These are phyloP conservation scores for Theileria annulata DNA, from an alignment of 169 alveolate species.

Conservation along the genomic window DNA sequence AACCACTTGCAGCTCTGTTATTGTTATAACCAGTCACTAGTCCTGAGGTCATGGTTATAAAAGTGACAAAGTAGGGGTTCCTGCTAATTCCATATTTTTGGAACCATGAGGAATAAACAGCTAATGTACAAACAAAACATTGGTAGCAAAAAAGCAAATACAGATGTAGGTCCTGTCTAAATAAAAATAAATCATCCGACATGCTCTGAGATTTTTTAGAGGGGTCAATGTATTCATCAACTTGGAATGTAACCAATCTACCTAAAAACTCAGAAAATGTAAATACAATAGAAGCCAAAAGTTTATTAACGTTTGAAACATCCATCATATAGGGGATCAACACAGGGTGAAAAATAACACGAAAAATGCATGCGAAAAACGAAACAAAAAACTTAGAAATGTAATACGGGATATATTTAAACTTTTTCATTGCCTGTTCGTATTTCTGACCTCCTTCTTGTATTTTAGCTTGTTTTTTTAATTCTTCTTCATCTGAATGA, in stretches of 20 bases:
- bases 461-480: neutral
- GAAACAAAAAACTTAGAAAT: slow-evolving; percentile 2
- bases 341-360: slow-evolving; percentile 1
- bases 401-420: neutral
- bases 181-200: neutral
- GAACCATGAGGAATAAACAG: slow-evolving; percentile 3
- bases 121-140: neutral
- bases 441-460: neutral
- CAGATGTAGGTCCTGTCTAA: neutral
- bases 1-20: neutral
- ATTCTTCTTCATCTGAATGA: neutral
- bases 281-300: slow-evolving; percentile 5
- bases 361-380: neutral
- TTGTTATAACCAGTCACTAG: neutral
- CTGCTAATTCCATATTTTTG: neutral
- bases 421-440: neutral
- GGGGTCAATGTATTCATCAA: slow-evolving; percentile 11
- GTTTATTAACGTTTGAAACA: neutral
- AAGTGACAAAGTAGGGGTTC: neutral
- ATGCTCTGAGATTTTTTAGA: neutral
- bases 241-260: neutral
- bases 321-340: slow-evolving; percentile 15
- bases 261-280: slow-evolving; percentile 10
- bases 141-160: neutral
- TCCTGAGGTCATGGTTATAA: neutral